Base-by-base conservation (phyloP, 208 protist genomes). In the Trichomonas gallinae region DNA sequence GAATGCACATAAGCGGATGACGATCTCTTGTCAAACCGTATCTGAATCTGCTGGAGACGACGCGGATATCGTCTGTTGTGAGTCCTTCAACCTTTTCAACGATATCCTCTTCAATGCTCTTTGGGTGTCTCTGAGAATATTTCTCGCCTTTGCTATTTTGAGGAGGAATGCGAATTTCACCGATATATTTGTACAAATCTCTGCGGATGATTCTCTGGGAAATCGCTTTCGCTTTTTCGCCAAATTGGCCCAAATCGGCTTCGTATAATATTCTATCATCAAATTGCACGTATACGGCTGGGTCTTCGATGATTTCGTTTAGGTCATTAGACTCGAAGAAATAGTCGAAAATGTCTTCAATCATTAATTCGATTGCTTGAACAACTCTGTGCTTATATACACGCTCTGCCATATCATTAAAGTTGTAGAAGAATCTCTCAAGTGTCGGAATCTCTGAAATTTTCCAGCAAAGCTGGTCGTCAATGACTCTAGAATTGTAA, bases 371-470 rank as follows among this genome's bases (percentile, higher is more conserved):
- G 17, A 89, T 89, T 46, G 83, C 23, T 89, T 89, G 83, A 31
- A 89, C 83, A 46, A 89, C 83, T 89, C 83, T 44, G 36, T 89
- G 83, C 83, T 89, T 89, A 17, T 89, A 89, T n/a, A 89, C 83
- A 45, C 83, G 83, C 34, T 44, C 17, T 31, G 23, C n/a, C 83
- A 89, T 89, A 46, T 89, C 83, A 48, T 89, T 89, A 8, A 44
- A 44, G 34, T n/a, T 89, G 42, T 89, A 89, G 42, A 89, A 89
- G 13, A 89, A 48, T 6, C 6, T 44, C 23, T 89, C 83, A n/a
- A 89, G 45, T 44, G 83, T 89, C n/a, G 83, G 83, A n/a, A 89
- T 46, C 40, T 89, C 83, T 17, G 83, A 89, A 15, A 89, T 34
- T 40, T 89, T 89, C 83, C 83, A 89, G 13, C n/a, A 31, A 44